phyloP scores from a whole-genome alignment of 176 grass and related monocot species.

The Rhynchospora pubera region DNA sequence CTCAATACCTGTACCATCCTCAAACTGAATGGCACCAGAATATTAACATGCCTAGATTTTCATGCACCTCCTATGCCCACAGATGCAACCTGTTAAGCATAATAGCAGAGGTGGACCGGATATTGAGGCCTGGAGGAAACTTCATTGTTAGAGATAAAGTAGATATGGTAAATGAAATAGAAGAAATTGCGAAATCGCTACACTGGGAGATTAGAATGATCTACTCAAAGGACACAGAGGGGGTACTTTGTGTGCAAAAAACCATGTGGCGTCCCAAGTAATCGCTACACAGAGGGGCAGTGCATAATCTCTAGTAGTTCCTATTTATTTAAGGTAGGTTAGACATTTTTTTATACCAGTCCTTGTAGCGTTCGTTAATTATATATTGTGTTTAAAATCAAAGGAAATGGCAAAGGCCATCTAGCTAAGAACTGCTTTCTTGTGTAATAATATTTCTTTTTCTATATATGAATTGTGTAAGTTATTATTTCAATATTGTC shows the following conservation, averaged over 20 bases:
- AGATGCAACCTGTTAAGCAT: constrained; percentile 68
- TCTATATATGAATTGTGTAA: background rate
- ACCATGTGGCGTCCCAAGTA: constrained; percentile 71
- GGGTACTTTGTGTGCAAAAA: constrained; percentile 71
- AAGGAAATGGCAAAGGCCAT: constrained; percentile 14
- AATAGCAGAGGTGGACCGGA: constrained; percentile 71
- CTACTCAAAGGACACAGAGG: constrained; percentile 71
- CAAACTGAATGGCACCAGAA: background rate
- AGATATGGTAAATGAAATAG: constrained; percentile 50
- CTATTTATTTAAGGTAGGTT: constrained; percentile 4
- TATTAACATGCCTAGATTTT: background rate
- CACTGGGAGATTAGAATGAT: constrained; percentile 78
- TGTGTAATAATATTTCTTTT: background rate
- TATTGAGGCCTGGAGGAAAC: constrained; percentile 85
- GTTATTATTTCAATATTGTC: background rate
- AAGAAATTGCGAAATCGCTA: constrained; percentile 60
- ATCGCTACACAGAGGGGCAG: constrained; percentile 22
- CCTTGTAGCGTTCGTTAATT: background rate
- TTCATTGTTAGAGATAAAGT: constrained; percentile 71
- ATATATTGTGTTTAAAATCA: constrained; percentile 1
- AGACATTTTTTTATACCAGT: constrained; percentile 17
- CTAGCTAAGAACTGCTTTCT: background rate
- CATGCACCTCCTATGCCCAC: constrained; percentile 3
- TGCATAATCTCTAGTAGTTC: background rate
- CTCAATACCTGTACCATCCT: background rate